phyloP scores from a whole-genome alignment of 2,329 filamentous ascomycete genomes.

The Metarhizium anisopliae region DNA sequence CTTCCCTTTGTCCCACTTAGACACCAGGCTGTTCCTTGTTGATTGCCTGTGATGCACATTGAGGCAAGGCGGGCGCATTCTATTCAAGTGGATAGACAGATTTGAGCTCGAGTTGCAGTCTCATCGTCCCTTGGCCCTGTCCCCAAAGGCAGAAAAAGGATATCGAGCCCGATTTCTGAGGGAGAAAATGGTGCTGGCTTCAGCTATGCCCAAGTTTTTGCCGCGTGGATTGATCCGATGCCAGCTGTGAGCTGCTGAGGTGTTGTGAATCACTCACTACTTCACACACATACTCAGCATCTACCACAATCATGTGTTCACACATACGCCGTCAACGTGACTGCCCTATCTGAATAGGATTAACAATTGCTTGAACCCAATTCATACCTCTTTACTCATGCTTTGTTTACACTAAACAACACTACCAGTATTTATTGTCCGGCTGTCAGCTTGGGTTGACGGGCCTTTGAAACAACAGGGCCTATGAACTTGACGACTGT shows the following conservation, averaged over 20 bases:
- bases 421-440: background rate
- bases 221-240: background rate
- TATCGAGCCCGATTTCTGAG: background rate
- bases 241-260: background rate
- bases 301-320: background rate
- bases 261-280: slow-evolving; percentile 5
- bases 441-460: background rate
- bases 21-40: too few species aligned
- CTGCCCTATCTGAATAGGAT: background rate
- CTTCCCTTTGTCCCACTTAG: too few species aligned
- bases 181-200: background rate
- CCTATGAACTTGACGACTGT: background rate
- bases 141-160: background rate
- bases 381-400: background rate
- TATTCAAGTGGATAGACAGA: background rate
- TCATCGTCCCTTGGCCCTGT: too few species aligned
- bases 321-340: background rate
- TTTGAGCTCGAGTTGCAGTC: background rate
- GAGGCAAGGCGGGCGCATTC: background rate
- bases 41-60: background rate
- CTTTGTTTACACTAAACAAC: background rate
- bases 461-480: background rate
- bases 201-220: background rate
- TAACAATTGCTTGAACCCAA: background rate
- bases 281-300: background rate